Percentiles rank a stretch among this genome's conserved stretches.
Conservation (phyloP, 2,329 filamentous ascomycete genomes). For the Spiromastix sp. region DNA sequence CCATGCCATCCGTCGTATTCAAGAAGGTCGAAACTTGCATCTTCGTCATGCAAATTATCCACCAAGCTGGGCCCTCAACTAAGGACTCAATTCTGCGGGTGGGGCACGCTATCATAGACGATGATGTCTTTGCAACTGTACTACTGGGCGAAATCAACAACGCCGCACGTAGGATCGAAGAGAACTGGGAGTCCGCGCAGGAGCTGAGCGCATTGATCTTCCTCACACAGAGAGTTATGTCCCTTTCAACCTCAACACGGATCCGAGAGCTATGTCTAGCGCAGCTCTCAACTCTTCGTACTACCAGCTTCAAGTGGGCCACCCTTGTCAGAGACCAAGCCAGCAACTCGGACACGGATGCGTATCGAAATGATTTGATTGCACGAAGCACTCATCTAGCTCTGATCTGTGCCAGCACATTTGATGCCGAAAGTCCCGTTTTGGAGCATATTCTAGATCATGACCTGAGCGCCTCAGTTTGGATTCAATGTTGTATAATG, state of each 20-base stretch:
- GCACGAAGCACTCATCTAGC: conserved; percentile 29
- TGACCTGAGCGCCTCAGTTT: conserved; percentile 18
- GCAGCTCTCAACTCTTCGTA: conserved; percentile 8
- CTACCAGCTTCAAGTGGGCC: conserved; percentile 31
- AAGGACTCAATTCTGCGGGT: conserved; percentile 8
- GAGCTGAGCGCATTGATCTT: conserved; percentile 31
- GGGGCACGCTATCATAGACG: conserved; percentile 15
- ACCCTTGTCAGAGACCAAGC: conserved; percentile 13
- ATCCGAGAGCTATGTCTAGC: conserved; percentile 23
- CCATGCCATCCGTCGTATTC: conserved; percentile 39
- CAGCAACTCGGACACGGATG: conserved; percentile 12
- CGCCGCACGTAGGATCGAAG: conserved; percentile 26
- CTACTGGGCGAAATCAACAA: conserved; percentile 26
- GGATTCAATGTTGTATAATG: conserved; percentile 29
- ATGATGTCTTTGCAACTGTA: conserved; percentile 13
- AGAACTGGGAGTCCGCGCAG: conserved; percentile 42
- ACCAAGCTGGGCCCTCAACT: conserved; percentile 35
- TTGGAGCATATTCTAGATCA: conserved; percentile 19
- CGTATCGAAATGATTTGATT: conserved; percentile 22
- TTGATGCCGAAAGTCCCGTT: conserved; percentile 29
- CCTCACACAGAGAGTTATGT: conserved; percentile 34
- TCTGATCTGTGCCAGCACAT: conserved; percentile 35
- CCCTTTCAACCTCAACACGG: conserved; percentile 27
- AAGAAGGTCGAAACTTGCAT: conserved; percentile 38
- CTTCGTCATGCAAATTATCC: conserved; percentile 40